Percentiles rank a stretch among this genome's conserved stretches.
These are phyloP conservation scores for Monosporascus sp. DNA, from an alignment of 2,329 filamentous ascomycete genomes.

Conservation along the genomic window DNA sequence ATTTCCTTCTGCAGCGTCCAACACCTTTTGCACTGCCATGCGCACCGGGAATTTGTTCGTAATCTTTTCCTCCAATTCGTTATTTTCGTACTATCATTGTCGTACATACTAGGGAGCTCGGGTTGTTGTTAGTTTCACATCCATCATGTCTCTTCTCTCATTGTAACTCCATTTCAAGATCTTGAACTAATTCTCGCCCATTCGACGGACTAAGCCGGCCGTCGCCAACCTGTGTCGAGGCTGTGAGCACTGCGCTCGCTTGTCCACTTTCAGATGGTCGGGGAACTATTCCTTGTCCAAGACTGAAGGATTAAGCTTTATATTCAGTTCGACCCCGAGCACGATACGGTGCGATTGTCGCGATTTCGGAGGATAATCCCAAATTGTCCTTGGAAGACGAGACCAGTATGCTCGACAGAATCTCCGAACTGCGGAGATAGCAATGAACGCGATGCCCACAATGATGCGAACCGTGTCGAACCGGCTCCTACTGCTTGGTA, in stretches of 20 bases:
- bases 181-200: background rate
- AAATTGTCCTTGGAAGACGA: background rate
- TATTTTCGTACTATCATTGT: background rate
- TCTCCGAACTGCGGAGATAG: constrained; percentile 18
- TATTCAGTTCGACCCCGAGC: background rate
- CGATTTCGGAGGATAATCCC: background rate
- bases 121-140: background rate
- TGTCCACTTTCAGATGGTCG: background rate
- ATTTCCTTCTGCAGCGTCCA: no score
- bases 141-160: background rate
- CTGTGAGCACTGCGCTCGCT: background rate
- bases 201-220: background rate
- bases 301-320: background rate
- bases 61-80: no score
- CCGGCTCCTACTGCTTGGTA: constrained; percentile 22
- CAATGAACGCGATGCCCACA: constrained; percentile 7
- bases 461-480: constrained; percentile 23
- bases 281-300: background rate
- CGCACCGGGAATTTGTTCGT: no score
- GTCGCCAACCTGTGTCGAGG: background rate
- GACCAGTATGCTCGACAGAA: constrained; percentile 21
- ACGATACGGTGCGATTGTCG: background rate
- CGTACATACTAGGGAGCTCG: background rate
- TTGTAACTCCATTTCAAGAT: background rate
- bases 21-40: no score